phyloP scores from a whole-genome alignment of 2,329 filamentous ascomycete genomes.

The Juglanconis juglandina region DNA sequence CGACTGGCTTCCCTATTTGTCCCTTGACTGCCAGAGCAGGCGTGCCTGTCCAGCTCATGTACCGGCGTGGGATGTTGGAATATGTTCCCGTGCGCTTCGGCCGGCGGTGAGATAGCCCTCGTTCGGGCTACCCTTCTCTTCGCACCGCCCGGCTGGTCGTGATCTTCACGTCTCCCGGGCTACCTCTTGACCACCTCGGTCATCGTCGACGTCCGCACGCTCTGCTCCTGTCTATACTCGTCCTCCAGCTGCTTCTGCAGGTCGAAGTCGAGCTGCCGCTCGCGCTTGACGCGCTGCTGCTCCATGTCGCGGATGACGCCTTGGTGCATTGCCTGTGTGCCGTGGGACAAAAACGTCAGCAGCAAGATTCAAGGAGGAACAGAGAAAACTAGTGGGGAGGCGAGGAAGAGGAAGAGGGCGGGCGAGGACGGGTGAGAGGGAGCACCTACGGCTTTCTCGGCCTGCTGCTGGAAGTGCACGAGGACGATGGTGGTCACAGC shows the following conservation, averaged over 20 bases:
- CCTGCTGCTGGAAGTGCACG: constrained; percentile 85
- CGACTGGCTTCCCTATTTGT: no score
- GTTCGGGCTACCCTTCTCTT: neutral
- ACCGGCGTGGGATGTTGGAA: no score
- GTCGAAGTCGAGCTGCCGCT: constrained; percentile 92
- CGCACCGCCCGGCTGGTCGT: neutral
- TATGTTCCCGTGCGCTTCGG: no score
- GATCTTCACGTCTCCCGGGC: neutral
- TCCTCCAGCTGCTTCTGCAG: constrained; percentile 81
- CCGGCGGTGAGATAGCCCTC: neutral
- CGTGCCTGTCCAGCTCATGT: no score
- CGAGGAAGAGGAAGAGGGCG: neutral
- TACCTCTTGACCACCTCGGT: neutral
- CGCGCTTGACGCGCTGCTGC: constrained; percentile 82
- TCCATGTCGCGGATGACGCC: constrained; percentile 94
- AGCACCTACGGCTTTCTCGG: constrained; percentile 71
- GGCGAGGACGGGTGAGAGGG: constrained; percentile 16
- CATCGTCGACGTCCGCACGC: constrained; percentile 52
- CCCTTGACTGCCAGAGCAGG: no score
- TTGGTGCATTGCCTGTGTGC: constrained; percentile 80
- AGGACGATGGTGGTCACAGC: constrained; percentile 74
- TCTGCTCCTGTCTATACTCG: constrained; percentile 87
- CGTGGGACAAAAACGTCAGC: neutral
- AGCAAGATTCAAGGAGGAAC: neutral
- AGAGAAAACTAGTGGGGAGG: neutral